phyloP scores from a whole-genome alignment of 1,139 yeast species.

The Debaryomycetaceae sp. region DNA sequence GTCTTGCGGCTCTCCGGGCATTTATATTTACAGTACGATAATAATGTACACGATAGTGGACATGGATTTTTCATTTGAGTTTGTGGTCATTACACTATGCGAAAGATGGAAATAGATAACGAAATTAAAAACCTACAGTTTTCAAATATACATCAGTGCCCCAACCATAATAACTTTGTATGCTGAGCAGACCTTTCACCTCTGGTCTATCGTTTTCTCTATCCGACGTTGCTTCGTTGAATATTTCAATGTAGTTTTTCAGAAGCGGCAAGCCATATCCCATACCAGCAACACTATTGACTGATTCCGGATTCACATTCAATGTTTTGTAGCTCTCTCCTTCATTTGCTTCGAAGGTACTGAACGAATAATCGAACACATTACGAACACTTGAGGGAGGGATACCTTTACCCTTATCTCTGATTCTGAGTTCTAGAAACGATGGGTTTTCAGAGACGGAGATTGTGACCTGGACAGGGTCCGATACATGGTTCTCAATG shows the following conservation, averaged over 20 bases:
- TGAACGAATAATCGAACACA: conserved; percentile 81
- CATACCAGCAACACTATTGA: conserved; percentile 86
- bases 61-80: not conserved
- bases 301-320: conserved; percentile 74
- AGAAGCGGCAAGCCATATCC: conserved; percentile 93
- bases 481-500: conserved; percentile 58
- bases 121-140: conserved; percentile 9
- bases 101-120: not conserved
- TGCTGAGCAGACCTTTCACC: conserved; percentile 62
- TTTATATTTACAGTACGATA: too few species aligned
- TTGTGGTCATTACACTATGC: not conserved
- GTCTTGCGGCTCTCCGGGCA: too few species aligned
- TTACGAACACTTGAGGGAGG: conserved; percentile 59
- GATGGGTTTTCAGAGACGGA: conserved; percentile 47
- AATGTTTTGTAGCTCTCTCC: conserved; percentile 57
- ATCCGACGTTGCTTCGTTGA: conserved; percentile 31
- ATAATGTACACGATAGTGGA: too few species aligned
- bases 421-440: conserved; percentile 59
- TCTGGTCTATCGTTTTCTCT: conserved; percentile 10
- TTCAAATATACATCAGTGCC: conserved; percentile 57
- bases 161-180: conserved; percentile 81
- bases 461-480: conserved; percentile 68
- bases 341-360: conserved; percentile 65
- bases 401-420: conserved; percentile 91
- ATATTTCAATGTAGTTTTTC: conserved; percentile 48